Conservation (phyloP, 2,329 filamentous ascomycete genomes). For the Microsporum ferrugineum region DNA sequence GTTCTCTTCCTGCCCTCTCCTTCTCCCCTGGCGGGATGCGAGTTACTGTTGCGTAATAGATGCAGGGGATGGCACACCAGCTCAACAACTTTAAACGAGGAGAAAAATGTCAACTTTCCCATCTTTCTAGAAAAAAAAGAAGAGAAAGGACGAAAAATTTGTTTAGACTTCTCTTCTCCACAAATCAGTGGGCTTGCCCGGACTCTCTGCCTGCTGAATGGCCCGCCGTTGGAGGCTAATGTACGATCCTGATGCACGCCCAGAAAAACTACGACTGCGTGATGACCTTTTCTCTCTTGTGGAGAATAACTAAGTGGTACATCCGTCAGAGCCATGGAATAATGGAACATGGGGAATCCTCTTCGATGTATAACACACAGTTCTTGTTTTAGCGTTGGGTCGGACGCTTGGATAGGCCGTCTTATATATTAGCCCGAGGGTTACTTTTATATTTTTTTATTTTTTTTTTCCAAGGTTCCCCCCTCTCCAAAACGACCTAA, state of each 20-base stretch:
- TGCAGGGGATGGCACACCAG: conserved; percentile 3
- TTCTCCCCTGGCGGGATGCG: background rate
- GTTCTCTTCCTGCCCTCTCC: background rate
- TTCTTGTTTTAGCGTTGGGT: background rate
- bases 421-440: background rate
- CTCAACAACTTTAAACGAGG: conserved; percentile 2
- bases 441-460: background rate
- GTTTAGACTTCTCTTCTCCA: conserved; percentile 5
- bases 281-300: background rate
- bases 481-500: background rate
- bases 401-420: background rate
- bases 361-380: background rate
- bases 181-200: conserved; percentile 1
- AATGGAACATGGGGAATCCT: background rate
- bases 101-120: background rate
- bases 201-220: conserved; percentile 3
- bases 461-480: background rate
- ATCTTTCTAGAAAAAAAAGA: background rate
- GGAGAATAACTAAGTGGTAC: background rate
- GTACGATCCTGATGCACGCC: conserved; percentile 5
- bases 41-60: conserved; percentile 3
- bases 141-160: conserved; percentile 1
- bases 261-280: background rate
- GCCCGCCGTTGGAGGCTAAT: conserved; percentile 3
- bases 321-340: background rate